A percentile compares a stretch with the other conserved stretches of the same genome.
Conservation (phyloP, 345 rosid genomes). For the Arabis hirsuta region DNA sequence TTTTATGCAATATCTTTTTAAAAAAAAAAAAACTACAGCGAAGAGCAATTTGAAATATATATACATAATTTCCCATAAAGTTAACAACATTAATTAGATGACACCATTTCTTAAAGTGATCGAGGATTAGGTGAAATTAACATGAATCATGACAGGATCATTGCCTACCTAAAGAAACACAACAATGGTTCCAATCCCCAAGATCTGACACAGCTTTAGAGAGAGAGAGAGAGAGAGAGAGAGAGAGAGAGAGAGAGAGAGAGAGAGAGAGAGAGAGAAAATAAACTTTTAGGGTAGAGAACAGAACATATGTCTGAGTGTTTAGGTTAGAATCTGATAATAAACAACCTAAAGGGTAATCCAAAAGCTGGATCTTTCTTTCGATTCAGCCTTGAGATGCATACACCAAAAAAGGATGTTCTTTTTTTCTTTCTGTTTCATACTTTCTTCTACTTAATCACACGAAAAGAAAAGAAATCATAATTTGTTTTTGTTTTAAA, state of each 20-base stretch:
- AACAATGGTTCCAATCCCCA: constrained; percentile 30
- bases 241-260: constrained; percentile 19
- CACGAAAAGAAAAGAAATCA: not conserved
- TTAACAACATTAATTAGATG: constrained; percentile 15
- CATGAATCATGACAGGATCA: constrained; percentile 47
- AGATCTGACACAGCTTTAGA: constrained; percentile 45
- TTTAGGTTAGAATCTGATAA: constrained; percentile 40
- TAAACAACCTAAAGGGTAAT: constrained; percentile 50
- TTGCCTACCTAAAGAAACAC: constrained; percentile 45
- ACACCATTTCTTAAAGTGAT: constrained; percentile 17
- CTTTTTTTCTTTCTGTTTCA: constrained; percentile 4
- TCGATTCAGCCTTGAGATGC: constrained; percentile 36
- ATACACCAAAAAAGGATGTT: constrained; percentile 38
- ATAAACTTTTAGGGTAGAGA: constrained; percentile 40
- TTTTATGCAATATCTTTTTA: constrained; percentile 19
- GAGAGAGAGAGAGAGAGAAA: constrained; percentile 39
- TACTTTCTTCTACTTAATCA: constrained; percentile 22
- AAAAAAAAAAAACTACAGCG: not conserved
- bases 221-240: constrained; percentile 39
- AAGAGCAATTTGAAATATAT: not conserved
- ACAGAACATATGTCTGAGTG: constrained; percentile 46
- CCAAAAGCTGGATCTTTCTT: constrained; percentile 44
- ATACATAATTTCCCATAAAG: not conserved
- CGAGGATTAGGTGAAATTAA: constrained; percentile 32
- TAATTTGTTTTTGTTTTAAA: constrained; percentile 5